Evolutionary conservation across 2,329 filamentous ascomycete genomes (phyloP).

Genomic region (Rhynchosporium secalis): DNA sequence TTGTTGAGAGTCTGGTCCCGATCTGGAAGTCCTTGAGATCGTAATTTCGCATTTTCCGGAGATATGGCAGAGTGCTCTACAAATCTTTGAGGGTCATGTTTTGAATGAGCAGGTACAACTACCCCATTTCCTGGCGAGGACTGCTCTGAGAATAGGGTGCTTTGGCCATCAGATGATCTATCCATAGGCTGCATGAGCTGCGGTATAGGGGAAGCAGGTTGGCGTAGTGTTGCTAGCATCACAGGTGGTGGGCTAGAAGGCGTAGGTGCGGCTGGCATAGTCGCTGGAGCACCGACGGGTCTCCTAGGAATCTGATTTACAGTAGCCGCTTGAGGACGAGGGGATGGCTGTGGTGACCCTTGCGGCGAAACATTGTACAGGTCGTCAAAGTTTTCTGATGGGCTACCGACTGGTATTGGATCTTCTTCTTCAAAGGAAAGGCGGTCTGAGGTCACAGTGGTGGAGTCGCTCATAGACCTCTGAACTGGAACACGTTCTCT

Average conservation of each 20-base stretch:
- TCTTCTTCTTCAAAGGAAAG: conserved; percentile 36
- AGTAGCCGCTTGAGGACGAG: conserved; percentile 13
- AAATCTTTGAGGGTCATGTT: conserved; percentile 17
- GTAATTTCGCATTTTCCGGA: neutral
- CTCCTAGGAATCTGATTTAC: conserved; percentile 31
- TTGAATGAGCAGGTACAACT: neutral
- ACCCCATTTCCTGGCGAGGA: neutral
- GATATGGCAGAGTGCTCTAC: conserved; percentile 4
- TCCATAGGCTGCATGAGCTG: conserved; percentile 22
- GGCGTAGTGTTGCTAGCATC: conserved; percentile 30
- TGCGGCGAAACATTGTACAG: conserved; percentile 41
- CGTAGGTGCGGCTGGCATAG: conserved; percentile 13
- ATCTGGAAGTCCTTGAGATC: neutral
- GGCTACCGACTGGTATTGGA: conserved; percentile 41
- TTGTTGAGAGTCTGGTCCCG: conserved; percentile 15
- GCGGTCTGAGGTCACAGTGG: conserved; percentile 32
- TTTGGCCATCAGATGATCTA: conserved; percentile 5
- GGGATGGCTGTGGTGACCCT: conserved; percentile 34
- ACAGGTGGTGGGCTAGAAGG: conserved; percentile 19
- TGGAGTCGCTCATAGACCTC: conserved; percentile 43
- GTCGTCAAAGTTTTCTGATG: conserved; percentile 35
- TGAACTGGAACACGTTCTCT: conserved; percentile 38
- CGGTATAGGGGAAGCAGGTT: conserved; percentile 33
- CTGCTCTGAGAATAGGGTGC: neutral
- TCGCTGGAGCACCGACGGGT: conserved; percentile 29